phyloP scores from a whole-genome alignment of 164 flowering plant species.

The Paratinospora sagittata region DNA sequence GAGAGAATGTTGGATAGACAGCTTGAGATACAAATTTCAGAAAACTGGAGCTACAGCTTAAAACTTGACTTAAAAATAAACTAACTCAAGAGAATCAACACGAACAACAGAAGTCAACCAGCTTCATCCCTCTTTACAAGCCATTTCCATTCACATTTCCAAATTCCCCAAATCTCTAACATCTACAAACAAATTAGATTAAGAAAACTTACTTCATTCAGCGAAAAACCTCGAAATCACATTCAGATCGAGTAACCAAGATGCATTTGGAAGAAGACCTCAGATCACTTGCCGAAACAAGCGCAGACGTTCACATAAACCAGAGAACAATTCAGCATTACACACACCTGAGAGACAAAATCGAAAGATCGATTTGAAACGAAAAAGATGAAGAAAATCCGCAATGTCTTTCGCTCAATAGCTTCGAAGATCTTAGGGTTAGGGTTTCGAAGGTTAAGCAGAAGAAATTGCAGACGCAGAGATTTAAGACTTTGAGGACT shows the following conservation, averaged over 20 bases:
- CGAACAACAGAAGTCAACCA: not conserved
- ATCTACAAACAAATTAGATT: not conserved
- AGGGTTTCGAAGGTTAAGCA: constrained; percentile 1
- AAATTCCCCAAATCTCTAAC: constrained; percentile 6
- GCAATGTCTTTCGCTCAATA: not conserved
- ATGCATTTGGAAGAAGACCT: not conserved
- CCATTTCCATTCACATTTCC: not conserved
- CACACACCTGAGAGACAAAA: too few species aligned
- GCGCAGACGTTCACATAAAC: not conserved
- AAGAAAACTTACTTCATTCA: not conserved
- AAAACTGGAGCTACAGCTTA: not conserved
- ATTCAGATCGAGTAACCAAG: not conserved
- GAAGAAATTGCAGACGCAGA: not conserved
- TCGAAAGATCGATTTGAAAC: constrained; percentile 4
- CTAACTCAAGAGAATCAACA: too few species aligned
- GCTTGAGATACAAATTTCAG: not conserved
- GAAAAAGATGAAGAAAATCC: constrained; percentile 10
- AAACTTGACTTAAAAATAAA: not conserved
- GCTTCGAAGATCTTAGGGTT: not conserved
- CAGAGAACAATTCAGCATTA: not conserved
- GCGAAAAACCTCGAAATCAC: not conserved
- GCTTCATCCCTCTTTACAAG: not conserved
- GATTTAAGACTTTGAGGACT: not conserved
- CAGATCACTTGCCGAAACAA: not conserved
- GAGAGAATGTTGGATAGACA: not conserved